A percentile compares a stretch with the other conserved stretches of the same genome.
These are phyloP conservation scores for Canavalia ensiformis DNA, from an alignment of 306 rosid genomes.

Conservation along the genomic window DNA sequence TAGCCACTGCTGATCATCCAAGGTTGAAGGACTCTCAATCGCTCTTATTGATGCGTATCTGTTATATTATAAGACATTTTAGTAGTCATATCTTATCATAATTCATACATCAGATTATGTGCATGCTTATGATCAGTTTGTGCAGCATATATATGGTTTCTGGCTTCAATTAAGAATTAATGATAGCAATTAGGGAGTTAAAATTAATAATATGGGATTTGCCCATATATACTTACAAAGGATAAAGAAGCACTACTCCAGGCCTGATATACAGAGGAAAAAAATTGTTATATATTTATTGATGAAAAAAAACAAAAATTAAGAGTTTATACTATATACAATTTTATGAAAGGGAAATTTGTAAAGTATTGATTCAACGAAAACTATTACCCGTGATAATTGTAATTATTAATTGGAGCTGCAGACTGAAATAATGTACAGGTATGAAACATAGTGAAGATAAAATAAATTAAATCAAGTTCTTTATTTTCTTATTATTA, in stretches of 20 bases:
- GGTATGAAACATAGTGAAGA: background rate
- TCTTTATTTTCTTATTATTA: background rate
- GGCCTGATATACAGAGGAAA: slow-evolving; percentile 64
- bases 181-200: background rate
- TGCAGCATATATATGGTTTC: background rate
- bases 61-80: slow-evolving; percentile 31
- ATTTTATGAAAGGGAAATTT: background rate
- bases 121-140: background rate
- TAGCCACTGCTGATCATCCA: slow-evolving; percentile 89
- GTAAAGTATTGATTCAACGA: background rate
- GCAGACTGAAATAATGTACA: background rate
- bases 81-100: slow-evolving; percentile 11
- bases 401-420: background rate
- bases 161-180: slow-evolving; percentile 10
- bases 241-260: slow-evolving; percentile 79
- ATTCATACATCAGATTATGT: slow-evolving; percentile 22
- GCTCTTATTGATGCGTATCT: slow-evolving; percentile 82
- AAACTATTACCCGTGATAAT: background rate
- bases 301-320: background rate
- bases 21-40: slow-evolving; percentile 78
- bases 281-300: slow-evolving; percentile 11
- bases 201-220: slow-evolving; percentile 2
- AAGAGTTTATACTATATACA: background rate
- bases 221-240: slow-evolving; percentile 71
- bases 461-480: background rate